Conservation (phyloP, 2,329 filamentous ascomycete genomes). For the Fusarium vanettenii region DNA sequence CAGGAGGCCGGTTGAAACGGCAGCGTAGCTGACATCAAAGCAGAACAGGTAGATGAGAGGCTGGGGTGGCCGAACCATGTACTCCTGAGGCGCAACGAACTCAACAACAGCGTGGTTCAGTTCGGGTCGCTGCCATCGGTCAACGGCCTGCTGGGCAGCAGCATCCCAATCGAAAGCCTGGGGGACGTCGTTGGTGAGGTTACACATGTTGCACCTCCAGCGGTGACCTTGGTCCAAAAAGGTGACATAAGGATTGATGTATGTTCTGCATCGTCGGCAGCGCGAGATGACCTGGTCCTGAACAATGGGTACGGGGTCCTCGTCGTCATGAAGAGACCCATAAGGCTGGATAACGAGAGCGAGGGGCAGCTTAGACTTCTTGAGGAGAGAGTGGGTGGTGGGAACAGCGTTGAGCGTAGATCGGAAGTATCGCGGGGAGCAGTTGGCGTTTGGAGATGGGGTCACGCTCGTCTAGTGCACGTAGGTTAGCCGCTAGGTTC, state of each 20-base stretch:
- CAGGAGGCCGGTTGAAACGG: slow-evolving; percentile 89
- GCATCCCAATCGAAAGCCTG: slow-evolving; percentile 99
- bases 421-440: slow-evolving; percentile 91
- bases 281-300: slow-evolving; percentile 98
- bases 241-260: slow-evolving; percentile 97
- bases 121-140: slow-evolving; percentile 91
- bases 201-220: slow-evolving; percentile 99
- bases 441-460: slow-evolving; percentile 90
- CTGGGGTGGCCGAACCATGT: slow-evolving; percentile 98
- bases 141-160: slow-evolving; percentile 87
- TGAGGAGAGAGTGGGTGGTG: slow-evolving; percentile 90
- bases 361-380: slow-evolving; percentile 96
- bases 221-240: slow-evolving; percentile 97
- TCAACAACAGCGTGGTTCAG: slow-evolving; percentile 97
- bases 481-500: slow-evolving; percentile 51
- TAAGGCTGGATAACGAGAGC: slow-evolving; percentile 97
- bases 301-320: slow-evolving; percentile 90
- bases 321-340: slow-evolving; percentile 88
- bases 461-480: slow-evolving; percentile 81
- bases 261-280: slow-evolving; percentile 93
- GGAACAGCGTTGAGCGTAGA: slow-evolving; percentile 96
- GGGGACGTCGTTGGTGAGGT: slow-evolving; percentile 98
- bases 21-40: slow-evolving; percentile 92
- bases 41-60: slow-evolving; percentile 96
- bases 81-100: slow-evolving; percentile 97